phyloP scores from a whole-genome alignment of 371 early-diverging fungal species.

The Zancudomyces culisetae region DNA sequence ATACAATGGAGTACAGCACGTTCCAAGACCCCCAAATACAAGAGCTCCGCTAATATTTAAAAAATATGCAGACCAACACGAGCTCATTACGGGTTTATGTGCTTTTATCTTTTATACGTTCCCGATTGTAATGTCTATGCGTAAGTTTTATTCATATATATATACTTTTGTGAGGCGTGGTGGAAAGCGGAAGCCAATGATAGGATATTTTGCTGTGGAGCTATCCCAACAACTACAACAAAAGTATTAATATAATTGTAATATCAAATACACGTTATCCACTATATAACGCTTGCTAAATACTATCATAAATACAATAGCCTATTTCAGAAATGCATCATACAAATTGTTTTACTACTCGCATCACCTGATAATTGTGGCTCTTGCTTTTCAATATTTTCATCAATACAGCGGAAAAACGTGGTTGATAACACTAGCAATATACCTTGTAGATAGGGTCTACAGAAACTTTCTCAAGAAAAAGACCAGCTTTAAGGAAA shows the following conservation, averaged over 20 bases:
- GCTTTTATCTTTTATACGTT: conserved; percentile 36
- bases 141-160: conserved; percentile 6
- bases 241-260: too few relatives aligned
- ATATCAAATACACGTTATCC: conserved; percentile 7
- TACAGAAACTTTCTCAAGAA: background rate
- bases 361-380: conserved; percentile 44
- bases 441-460: conserved; percentile 43
- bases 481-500: background rate
- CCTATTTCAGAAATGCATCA: conserved; percentile 27
- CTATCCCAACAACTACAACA: too few relatives aligned
- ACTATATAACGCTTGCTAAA: background rate
- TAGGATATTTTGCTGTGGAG: too few relatives aligned
- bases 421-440: conserved; percentile 23
- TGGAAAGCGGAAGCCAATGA: too few relatives aligned
- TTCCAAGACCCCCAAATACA: background rate
- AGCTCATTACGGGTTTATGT: conserved; percentile 42
- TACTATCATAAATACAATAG: conserved; percentile 6
- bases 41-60: background rate
- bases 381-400: conserved; percentile 38
- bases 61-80: conserved; percentile 26
- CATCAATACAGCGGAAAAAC: conserved; percentile 27
- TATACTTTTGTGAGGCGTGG: background rate
- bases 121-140: conserved; percentile 25
- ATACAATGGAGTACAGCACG: background rate
- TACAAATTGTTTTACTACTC: conserved; percentile 55